phyloP scores from a whole-genome alignment of 192 early-diverging fungal genomes.

The Rhizophlyctis rosea region DNA sequence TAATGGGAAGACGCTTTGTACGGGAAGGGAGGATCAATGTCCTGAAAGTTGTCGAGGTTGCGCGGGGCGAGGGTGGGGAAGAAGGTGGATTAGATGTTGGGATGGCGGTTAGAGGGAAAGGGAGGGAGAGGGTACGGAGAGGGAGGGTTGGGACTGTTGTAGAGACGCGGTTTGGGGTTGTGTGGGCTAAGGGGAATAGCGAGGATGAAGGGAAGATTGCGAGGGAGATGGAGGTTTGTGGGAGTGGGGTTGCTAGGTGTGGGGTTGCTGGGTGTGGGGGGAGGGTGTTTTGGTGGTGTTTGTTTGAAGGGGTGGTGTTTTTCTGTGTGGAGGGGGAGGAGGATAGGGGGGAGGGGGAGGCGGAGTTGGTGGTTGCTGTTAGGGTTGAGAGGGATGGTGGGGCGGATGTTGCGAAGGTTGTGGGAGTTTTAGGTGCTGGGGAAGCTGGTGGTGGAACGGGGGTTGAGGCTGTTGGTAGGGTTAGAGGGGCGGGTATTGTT shows the following conservation, averaged over 20 bases:
- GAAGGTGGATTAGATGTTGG: slow-evolving; percentile 12
- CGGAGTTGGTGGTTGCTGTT: slow-evolving; percentile 18
- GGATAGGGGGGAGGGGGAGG: slow-evolving; percentile 18
- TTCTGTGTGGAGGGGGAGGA: slow-evolving; percentile 31
- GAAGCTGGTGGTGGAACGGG: too few relatives aligned
- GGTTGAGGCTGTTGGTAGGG: too few relatives aligned
- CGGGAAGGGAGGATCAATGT: slow-evolving; percentile 22
- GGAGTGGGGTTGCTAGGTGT: slow-evolving; percentile 13
- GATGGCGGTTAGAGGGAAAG: slow-evolving; percentile 21
- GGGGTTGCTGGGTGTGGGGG: slow-evolving; percentile 26
- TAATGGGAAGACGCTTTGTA: slow-evolving; percentile 28
- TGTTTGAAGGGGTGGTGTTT: slow-evolving; percentile 46
- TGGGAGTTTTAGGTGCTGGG: too few relatives aligned
- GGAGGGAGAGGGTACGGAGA: slow-evolving; percentile 17
- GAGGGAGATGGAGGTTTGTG: too few relatives aligned
- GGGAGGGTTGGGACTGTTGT: slow-evolving; percentile 16
- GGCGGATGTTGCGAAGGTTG: slow-evolving; percentile 13
- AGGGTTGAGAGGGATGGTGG: slow-evolving; percentile 7
- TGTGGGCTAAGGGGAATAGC: background rate
- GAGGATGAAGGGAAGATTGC: background rate
- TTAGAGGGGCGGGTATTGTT: too few relatives aligned
- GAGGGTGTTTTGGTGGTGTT: slow-evolving; percentile 32
- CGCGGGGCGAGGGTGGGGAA: slow-evolving; percentile 9
- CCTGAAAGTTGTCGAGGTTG: slow-evolving; percentile 29
- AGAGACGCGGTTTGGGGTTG: slow-evolving; percentile 24